Evolutionary conservation across 768 basidiomycete genomes (phyloP).

Genomic region (Vararia minispora): DNA sequence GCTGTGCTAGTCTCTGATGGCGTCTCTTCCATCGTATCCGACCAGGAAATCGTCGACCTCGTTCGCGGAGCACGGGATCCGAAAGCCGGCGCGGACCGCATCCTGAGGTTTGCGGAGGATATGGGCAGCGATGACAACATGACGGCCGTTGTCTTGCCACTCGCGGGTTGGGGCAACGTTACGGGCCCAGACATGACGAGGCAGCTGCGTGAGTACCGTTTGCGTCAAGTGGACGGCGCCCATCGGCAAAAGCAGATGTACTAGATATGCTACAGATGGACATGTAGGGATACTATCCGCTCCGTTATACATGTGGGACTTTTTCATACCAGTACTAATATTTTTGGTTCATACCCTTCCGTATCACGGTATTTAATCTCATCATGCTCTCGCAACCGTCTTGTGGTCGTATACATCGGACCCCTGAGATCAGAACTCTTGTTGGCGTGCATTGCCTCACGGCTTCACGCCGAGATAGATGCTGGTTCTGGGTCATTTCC

Average conservation of each 20-base stretch:
- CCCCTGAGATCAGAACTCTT: too few relatives aligned
- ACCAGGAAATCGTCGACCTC: slow-evolving; percentile 91
- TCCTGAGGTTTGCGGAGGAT: slow-evolving; percentile 81
- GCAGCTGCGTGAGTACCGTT: slow-evolving; percentile 73
- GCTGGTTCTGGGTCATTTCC: too few relatives aligned
- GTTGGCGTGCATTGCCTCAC: too few relatives aligned
- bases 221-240: slow-evolving; percentile 37
- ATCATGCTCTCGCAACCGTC: too few relatives aligned
- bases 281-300: too few relatives aligned
- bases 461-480: too few relatives aligned
- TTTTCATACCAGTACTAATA: not conserved
- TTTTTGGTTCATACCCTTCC: not conserved
- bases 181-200: slow-evolving; percentile 73
- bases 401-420: too few relatives aligned
- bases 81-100: slow-evolving; percentile 67
- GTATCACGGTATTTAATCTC: too few relatives aligned
- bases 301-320: too few relatives aligned
- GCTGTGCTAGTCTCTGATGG: slow-evolving; percentile 90
- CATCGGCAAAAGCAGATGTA: slow-evolving; percentile 63
- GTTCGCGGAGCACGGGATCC: slow-evolving; percentile 64
- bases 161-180: slow-evolving; percentile 84
- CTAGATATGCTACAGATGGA: not conserved
- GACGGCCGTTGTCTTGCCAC: slow-evolving; percentile 82
- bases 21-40: slow-evolving; percentile 80
- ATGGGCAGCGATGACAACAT: slow-evolving; percentile 85